Base-by-base conservation (phyloP, 768 basidiomycete genomes). In the Amanita pallidorosea region DNA sequence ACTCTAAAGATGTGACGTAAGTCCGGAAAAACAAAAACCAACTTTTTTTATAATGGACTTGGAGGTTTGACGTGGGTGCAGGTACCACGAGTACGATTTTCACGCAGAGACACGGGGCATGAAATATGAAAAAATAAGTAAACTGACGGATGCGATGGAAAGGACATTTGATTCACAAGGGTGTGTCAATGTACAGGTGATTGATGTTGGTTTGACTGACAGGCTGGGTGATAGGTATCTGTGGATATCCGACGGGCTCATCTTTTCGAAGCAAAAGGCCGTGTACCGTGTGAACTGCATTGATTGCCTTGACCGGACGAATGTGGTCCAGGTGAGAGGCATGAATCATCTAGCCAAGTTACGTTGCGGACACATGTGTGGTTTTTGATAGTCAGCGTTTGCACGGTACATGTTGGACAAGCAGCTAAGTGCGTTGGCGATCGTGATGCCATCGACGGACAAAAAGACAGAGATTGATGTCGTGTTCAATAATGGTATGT, bases 111-210 rank as follows among this genome's bases (percentile, higher is more conserved):
- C 92, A 9, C 85, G 80, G 61, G 94, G 95, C 18, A 96, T 98
- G 95, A 90, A 88, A 85, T 93, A 95, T 60, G 93, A 95, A 68
- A 91, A 95, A 51, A 90, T 96, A 44, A 79, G 81, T 13, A 85
- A 83, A 55, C 73, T 96, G 36, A 77, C 89, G 40, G 65, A 72
- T 25, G 63, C 72, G n/a, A 75, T 94, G 63, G 82, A 85, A 49
- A 76, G 80, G 35, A 75, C 71, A 1, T 93, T 95, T 58, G 82
- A 87, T 57, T 64, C 74, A 17, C 90, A 94, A 76, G 92, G 88
- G 81, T 89, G 65, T 58, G 18, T 53, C 27, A 11, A 13, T 17
- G 25, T 33, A 47, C 36, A 41, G 12, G 49, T 33, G 33, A 12
- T 7, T 54, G 25, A 12, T 55, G 18, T 53, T n/a, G 43, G n/a